phyloP scores from a whole-genome alignment of 257 asterid genomes.

The Petunia secreta region DNA sequence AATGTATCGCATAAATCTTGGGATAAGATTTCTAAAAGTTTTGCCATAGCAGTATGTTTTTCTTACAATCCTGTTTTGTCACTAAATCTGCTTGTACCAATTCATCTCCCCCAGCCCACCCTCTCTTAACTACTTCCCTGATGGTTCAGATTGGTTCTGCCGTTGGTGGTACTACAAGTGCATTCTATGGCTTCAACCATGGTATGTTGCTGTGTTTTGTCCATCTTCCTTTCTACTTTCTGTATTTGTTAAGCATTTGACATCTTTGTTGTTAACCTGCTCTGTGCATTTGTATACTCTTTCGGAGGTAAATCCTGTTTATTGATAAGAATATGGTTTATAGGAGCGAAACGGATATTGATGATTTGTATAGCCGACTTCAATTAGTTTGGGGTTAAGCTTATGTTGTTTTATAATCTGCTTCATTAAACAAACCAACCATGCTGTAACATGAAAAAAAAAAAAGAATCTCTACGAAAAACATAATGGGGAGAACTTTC shows the following conservation, averaged over 20 bases:
- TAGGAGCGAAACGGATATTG: not conserved
- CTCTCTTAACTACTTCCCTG: not conserved
- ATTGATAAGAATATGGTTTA: not conserved
- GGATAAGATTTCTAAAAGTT: no score
- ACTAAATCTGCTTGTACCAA: not conserved
- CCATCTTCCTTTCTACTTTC: constrained; percentile 11
- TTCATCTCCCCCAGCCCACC: not conserved
- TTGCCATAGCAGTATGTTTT: not conserved
- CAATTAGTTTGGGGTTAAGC: not conserved
- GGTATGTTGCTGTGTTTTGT: constrained; percentile 44
- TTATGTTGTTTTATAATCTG: not conserved
- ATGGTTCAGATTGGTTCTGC: constrained; percentile 82
- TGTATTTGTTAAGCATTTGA: not conserved
- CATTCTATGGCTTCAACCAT: constrained; percentile 77
- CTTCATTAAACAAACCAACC: constrained; percentile 13
- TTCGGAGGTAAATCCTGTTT: not conserved
- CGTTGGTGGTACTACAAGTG: constrained; percentile 83
- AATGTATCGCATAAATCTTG: no score
- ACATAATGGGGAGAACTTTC: not conserved
- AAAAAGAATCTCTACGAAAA: not conserved
- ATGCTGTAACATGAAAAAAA: not conserved
- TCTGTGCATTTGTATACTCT: not conserved
- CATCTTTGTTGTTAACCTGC: not conserved
- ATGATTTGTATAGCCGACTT: not conserved
- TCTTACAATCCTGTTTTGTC: not conserved